Evolutionary conservation across 148 eudicot genomes (phyloP).

Genomic region (Rhododendron ferrugineum): DNA sequence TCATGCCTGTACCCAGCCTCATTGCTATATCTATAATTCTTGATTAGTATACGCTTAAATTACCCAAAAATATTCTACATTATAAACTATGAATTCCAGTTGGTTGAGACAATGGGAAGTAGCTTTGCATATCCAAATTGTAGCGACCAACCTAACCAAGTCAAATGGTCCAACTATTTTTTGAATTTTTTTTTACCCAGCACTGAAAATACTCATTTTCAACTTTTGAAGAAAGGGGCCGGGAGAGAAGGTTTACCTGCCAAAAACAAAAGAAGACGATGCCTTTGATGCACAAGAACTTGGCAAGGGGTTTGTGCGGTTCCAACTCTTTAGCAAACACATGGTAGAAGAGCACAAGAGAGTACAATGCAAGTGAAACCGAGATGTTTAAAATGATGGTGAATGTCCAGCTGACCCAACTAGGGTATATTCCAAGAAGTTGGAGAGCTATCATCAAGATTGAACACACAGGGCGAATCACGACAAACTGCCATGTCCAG

Average conservation of each 20-base stretch:
- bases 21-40: background rate
- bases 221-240: background rate
- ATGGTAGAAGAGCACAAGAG: conserved; percentile 74
- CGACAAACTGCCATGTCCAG: conserved; percentile 96
- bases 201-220: background rate
- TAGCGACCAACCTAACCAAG: background rate
- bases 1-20: background rate
- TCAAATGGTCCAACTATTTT: background rate
- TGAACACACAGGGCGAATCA: conserved; percentile 76
- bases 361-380: conserved; percentile 70
- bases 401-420: conserved; percentile 81
- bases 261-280: conserved; percentile 91
- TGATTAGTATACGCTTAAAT: background rate
- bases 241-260: conserved; percentile 53
- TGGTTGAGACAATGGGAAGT: background rate
- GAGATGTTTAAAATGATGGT: conserved; percentile 74
- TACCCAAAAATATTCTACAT: background rate
- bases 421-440: conserved; percentile 57
- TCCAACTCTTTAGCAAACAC: conserved; percentile 79
- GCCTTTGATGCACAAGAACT: conserved; percentile 81
- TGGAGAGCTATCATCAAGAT: conserved; percentile 67
- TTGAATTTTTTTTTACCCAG: background rate
- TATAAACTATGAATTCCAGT: background rate
- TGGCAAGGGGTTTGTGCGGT: conserved; percentile 87
- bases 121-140: background rate